Conservation (phyloP, 2,329 filamentous ascomycete species). For the Microsporum audouinii region DNA sequence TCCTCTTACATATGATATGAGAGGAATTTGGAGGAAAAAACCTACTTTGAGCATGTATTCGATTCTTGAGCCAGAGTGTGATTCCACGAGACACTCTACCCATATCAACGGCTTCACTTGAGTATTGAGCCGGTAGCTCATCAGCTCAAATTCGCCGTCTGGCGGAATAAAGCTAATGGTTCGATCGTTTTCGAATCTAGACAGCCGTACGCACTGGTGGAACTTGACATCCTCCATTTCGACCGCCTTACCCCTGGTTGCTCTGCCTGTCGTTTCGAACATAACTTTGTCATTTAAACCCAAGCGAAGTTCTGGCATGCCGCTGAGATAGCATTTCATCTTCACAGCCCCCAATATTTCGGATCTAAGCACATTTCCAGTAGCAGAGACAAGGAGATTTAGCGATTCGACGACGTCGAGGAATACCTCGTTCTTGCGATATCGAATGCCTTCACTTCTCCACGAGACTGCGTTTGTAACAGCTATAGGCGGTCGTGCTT, state of each 20-base stretch:
- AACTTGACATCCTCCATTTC: constrained; percentile 99
- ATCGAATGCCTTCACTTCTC: constrained; percentile 94
- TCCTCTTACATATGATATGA: neutral
- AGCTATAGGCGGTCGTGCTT: constrained; percentile 89
- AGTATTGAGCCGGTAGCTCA: constrained; percentile 97
- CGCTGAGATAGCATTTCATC: constrained; percentile 98
- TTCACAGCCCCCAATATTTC: constrained; percentile 96
- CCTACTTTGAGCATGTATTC: constrained; percentile 92
- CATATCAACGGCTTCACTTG: constrained; percentile 97
- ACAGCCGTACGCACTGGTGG: constrained; percentile 92
- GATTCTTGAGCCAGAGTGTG: constrained; percentile 85
- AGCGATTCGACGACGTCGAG: constrained; percentile 93
- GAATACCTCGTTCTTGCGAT: constrained; percentile 99
- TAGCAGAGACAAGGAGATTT: constrained; percentile 86
- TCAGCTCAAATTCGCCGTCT: constrained; percentile 96
- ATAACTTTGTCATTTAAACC: constrained; percentile 98
- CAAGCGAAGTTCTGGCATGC: constrained; percentile 90
- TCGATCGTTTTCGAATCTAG: constrained; percentile 93
- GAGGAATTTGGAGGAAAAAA: neutral
- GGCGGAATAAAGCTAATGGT: constrained; percentile 98
- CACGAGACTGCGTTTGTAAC: constrained; percentile 97
- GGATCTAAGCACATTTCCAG: constrained; percentile 86
- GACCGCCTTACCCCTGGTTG: constrained; percentile 89
- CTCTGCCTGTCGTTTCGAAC: constrained; percentile 94
- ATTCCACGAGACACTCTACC: constrained; percentile 97